Evolutionary conservation across 1,284 basidiomycete species (phyloP).

Genomic region (Stereum hirsutum): DNA sequence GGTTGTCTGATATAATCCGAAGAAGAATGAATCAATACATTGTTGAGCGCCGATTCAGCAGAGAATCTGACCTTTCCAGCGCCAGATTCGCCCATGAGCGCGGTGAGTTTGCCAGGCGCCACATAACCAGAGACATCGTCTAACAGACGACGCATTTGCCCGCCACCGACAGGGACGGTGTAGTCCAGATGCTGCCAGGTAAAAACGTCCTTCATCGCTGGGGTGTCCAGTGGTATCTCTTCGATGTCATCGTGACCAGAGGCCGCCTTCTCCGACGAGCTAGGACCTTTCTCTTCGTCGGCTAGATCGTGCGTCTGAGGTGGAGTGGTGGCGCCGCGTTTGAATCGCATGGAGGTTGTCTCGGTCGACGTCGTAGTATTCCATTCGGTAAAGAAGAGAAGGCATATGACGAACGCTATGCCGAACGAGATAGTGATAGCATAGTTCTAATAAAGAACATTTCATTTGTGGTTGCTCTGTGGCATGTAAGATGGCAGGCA

Average conservation of each 20-base stretch:
- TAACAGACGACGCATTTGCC: conserved; percentile 50
- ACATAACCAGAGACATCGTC: conserved; percentile 82
- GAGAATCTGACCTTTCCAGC: conserved; percentile 56
- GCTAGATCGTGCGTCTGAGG: conserved; percentile 1
- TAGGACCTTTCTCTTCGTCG: conserved; percentile 14
- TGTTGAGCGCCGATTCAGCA: conserved; percentile 15
- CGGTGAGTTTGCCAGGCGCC: conserved; percentile 71
- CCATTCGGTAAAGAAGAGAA: conserved; percentile 45
- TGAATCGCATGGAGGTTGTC: conserved; percentile 30
- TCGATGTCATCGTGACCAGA: conserved; percentile 6
- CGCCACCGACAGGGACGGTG: conserved; percentile 48
- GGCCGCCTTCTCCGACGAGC: conserved; percentile 1
- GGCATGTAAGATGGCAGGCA: conserved; percentile 6
- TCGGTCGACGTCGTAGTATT: conserved; percentile 25
- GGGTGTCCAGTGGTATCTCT: conserved; percentile 14
- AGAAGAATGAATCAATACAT: conserved; percentile 15
- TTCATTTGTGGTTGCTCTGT: background rate
- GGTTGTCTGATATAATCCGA: conserved; percentile 49
- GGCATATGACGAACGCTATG: conserved; percentile 33
- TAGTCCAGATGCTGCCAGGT: conserved; percentile 60
- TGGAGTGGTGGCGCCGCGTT: conserved; percentile 24
- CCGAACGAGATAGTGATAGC: conserved; percentile 47
- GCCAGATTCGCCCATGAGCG: conserved; percentile 76
- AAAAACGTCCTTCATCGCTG: conserved; percentile 36
- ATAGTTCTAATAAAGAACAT: conserved; percentile 29